These are phyloP conservation scores for Apodospora peruviana DNA, from an alignment of 495 filamentous ascomycete species.

Conservation along the genomic window DNA sequence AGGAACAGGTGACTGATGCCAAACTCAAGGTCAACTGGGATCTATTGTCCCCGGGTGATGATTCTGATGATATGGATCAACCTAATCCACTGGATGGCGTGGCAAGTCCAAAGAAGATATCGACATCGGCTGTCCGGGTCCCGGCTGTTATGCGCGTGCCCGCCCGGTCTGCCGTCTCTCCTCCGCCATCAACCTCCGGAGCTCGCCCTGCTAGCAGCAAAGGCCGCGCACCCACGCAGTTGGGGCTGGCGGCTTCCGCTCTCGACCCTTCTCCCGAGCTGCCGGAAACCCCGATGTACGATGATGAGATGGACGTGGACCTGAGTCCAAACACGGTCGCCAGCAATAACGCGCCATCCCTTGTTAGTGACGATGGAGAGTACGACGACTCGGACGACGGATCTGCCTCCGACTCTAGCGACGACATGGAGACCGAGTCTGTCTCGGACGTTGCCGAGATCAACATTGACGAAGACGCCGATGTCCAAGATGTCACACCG, in stretches of 20 bases:
- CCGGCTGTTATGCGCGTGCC: conserved; percentile 49
- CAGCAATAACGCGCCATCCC: conserved; percentile 74
- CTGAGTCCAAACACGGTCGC: conserved; percentile 75
- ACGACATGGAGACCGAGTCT: conserved; percentile 34
- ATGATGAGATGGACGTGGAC: conserved; percentile 53
- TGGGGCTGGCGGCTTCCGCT: background rate
- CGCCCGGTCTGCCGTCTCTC: conserved; percentile 52
- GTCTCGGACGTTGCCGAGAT: conserved; percentile 47
- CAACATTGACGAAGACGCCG: conserved; percentile 37
- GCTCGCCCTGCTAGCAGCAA: conserved; percentile 54
- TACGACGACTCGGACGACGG: conserved; percentile 56
- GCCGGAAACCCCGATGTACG: conserved; percentile 37
- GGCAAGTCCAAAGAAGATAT: conserved; percentile 15
- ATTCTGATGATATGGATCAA: conserved; percentile 41
- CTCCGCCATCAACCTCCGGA: conserved; percentile 33
- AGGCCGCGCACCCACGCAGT: conserved; percentile 26
- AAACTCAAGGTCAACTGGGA: conserved; percentile 52
- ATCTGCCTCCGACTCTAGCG: conserved; percentile 39
- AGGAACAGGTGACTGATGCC: conserved; percentile 52
- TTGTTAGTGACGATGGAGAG: conserved; percentile 82
- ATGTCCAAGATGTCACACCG: conserved; percentile 28
- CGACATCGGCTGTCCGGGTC: conserved; percentile 22
- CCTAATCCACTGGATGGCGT: conserved; percentile 11
- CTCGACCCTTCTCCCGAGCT: conserved; percentile 18
- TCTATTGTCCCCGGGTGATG: conserved; percentile 42